Base-by-base conservation (phyloP, 176 grass and related monocot genomes). In the Oryza meyeriana region DNA sequence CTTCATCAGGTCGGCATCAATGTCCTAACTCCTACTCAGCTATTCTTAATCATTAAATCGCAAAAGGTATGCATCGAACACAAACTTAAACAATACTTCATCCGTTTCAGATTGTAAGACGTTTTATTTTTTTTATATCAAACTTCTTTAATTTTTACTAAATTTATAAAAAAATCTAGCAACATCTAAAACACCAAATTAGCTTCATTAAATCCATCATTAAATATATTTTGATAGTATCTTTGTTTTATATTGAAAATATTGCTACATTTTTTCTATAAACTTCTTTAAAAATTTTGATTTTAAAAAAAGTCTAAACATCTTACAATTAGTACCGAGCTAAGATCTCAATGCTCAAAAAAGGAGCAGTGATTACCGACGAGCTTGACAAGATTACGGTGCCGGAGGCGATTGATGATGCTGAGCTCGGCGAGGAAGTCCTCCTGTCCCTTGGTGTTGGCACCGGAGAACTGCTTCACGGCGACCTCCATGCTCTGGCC, bases 331-430 rank as follows among this genome's bases (percentile, higher is more conserved):
- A n/a, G n/a, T n/a, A n/a, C 8, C 1, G 22, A 58, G 52, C 52
- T 58, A 58, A 58, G 52, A 58, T 58, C 6, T 58, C 8, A 58
- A 58, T 58, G 18, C n/a, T 6, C 17, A 18, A 17, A 57, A 57
- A n/a, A 57, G 50, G 1, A 57, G 5, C 6, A 57, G 52, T 39
- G 4, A 78, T 66, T 84, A 95, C 96, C 96, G 17, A 90, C 68
- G 34, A 99, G 91, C 69, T 84, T 94, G 78, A 93, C 96, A 58
- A 99, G 96, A 74, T 99, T 84, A 42, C 74, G 74, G 87, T 99
- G 96, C 1, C 96, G 90, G 63, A 99, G 96, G 45, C 89, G 90
- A 55, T 95, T 99, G 83, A 99, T 99, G 78, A 99, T 95, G 74
- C 81, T 90, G 61, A 99, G 93, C 89, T 99, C 96, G 40, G 85